Percentiles rank a stretch among this genome's conserved stretches.
These are phyloP conservation scores for Beta corolliflora DNA, from an alignment of 179 eudicot genomes.

Conservation along the genomic window DNA sequence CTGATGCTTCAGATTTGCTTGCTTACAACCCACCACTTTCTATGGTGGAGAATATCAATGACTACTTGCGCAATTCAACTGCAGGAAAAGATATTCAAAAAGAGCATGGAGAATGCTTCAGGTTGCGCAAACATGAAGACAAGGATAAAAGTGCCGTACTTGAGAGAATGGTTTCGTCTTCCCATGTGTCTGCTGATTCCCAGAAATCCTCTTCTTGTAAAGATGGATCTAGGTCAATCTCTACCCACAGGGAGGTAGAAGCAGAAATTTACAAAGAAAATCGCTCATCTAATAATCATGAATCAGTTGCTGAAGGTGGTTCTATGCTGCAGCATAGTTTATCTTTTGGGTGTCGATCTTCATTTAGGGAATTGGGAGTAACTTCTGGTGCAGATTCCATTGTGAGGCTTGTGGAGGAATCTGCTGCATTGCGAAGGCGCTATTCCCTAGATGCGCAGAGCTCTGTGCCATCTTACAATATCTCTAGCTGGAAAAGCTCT, in stretches of 20 bases:
- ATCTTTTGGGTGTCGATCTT: constrained; percentile 26
- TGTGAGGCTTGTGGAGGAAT: constrained; percentile 37
- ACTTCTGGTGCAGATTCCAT: constrained; percentile 28
- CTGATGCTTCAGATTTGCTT: constrained; percentile 23
- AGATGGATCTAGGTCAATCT: constrained; percentile 31
- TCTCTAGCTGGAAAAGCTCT: constrained; percentile 28
- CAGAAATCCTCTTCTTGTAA: constrained; percentile 28
- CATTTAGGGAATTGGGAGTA: constrained; percentile 30
- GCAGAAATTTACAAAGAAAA: constrained; percentile 36
- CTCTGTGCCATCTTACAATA: constrained; percentile 11
- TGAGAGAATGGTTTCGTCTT: constrained; percentile 33
- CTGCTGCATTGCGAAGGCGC: constrained; percentile 36
- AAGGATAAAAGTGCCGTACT: constrained; percentile 23
- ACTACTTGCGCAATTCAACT: constrained; percentile 5
- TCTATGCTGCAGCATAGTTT: constrained; percentile 20
- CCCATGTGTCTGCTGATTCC: constrained; percentile 29
- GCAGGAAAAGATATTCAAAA: constrained; percentile 26
- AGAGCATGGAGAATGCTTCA: constrained; percentile 34
- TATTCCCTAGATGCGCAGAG: constrained; percentile 32
- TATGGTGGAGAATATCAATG: constrained; percentile 25
- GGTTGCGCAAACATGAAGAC: constrained; percentile 14
- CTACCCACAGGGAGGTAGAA: constrained; percentile 27
- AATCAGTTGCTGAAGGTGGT: constrained; percentile 29
- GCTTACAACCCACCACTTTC: constrained; percentile 33
- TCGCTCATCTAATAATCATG: constrained; percentile 29